Conservation (phyloP, 2,329 filamentous ascomycete genomes). For the Fusarium palustre region DNA sequence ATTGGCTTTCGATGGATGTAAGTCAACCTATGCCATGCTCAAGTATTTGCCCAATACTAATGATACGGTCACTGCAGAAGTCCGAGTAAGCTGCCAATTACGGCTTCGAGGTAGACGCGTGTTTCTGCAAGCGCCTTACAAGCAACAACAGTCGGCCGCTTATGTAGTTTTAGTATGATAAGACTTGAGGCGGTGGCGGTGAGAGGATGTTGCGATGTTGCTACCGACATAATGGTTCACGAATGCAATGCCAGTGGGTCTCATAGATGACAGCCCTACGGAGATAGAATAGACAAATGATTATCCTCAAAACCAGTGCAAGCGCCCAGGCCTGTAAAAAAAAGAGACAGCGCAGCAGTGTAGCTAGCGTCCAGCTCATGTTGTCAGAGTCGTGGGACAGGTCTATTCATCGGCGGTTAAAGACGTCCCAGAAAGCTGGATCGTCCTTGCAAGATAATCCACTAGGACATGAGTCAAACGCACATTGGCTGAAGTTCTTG, state of each 20-base stretch:
- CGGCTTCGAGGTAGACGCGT: conserved; percentile 11
- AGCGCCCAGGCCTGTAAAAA: conserved; percentile 14
- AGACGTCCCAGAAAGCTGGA: conserved; percentile 7
- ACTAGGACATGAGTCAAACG: neutral
- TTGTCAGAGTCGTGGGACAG: conserved; percentile 1
- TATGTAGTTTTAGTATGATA: conserved; percentile 21
- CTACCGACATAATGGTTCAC: conserved; percentile 16
- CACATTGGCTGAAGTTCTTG: neutral
- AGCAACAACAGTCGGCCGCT: conserved; percentile 20
- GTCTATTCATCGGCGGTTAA: conserved; percentile 15
- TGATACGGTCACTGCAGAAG: conserved; percentile 31
- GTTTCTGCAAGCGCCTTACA: conserved; percentile 35
- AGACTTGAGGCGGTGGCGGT: conserved; percentile 30
- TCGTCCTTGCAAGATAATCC: neutral
- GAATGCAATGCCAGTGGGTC: conserved; percentile 1
- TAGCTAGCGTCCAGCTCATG: conserved; percentile 3
- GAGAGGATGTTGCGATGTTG: conserved; percentile 12
- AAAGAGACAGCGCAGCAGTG: neutral
- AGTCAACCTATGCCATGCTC: conserved; percentile 8
- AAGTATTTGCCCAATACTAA: conserved; percentile 16
- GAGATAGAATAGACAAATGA: conserved; percentile 34
- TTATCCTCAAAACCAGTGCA: neutral
- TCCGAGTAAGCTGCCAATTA: conserved; percentile 32
- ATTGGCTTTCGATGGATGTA: conserved; percentile 58
- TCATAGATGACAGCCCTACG: conserved; percentile 20